Base-by-base conservation (phyloP, 2,329 filamentous ascomycete genomes). In the Fusarium udum region DNA sequence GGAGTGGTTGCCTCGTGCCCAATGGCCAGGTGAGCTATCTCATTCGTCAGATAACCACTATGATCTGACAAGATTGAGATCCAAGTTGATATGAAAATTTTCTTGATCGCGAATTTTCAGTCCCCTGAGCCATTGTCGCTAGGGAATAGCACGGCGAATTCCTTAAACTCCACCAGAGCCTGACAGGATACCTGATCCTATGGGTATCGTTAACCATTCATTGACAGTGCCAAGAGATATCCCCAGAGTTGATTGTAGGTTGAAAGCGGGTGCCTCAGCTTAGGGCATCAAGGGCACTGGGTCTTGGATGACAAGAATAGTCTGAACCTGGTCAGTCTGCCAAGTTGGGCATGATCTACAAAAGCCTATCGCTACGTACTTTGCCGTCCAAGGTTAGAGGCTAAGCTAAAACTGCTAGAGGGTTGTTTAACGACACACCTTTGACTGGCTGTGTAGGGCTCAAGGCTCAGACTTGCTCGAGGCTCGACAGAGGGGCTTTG, bases 211-310 rank as follows among this genome's bases (percentile, higher is more conserved):
- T 69, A 64, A 63, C 40, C 58, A 63, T 58, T 70, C 64, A 65
- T 72, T 72, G 51, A 72, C 49, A 43, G 45, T 61, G 76, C 76
- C 76, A 78, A 78, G 76, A 78, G 75, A 78, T 78, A 77, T 77
- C 75, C 76, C 76, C 76, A 76, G 76, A 77, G 45, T 75, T 62
- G 61, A 53, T 60, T 73, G 53, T 37, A 43, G 43, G 31, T 65
- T 56, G 37, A 57, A 40, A 61, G 61, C 62, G 68, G 59, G 64
- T 61, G 60, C 51, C 67, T 71, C 67, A 51, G 24, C 61, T 64
- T 64, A 61, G 71, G 65, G 51, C 52, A 69, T 61, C 67, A 74
- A 71, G 66, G 64, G 48, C 53, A 64, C 28, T 48, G 52, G 46
- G 36, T 51, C 52, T 28, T 62, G 64, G 64, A 49, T 62, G 70